These are phyloP conservation scores for Nicotiana paniculata DNA, from an alignment of 257 asterid species.

Conservation along the genomic window DNA sequence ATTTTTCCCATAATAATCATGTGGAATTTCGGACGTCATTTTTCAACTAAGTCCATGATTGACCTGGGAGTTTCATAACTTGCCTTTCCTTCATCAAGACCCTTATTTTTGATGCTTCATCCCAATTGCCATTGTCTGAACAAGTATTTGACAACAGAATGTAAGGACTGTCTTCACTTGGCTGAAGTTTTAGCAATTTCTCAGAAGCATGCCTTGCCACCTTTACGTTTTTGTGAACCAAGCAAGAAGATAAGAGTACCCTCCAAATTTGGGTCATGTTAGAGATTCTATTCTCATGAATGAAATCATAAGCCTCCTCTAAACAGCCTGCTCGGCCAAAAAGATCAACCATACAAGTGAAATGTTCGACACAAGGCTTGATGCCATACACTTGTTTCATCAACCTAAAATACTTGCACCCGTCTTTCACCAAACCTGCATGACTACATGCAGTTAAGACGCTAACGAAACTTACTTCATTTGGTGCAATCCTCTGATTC, in stretches of 20 bases:
- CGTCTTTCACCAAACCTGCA: slow-evolving; percentile 65
- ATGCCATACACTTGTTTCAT: slow-evolving; percentile 46
- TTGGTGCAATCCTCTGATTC: slow-evolving; percentile 45
- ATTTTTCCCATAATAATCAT: background rate
- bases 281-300: slow-evolving; percentile 37
- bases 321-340: slow-evolving; percentile 62
- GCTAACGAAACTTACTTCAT: slow-evolving; percentile 55
- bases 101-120: slow-evolving; percentile 52
- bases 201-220: slow-evolving; percentile 49
- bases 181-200: slow-evolving; percentile 47
- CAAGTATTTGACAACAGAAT: slow-evolving; percentile 49
- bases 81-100: slow-evolving; percentile 41
- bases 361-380: slow-evolving; percentile 45
- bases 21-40: background rate
- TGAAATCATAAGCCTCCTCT: slow-evolving; percentile 47
- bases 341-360: slow-evolving; percentile 68
- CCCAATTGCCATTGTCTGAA: slow-evolving; percentile 48
- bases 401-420: slow-evolving; percentile 59
- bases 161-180: slow-evolving; percentile 37
- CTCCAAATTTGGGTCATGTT: slow-evolving; percentile 51
- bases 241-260: slow-evolving; percentile 49
- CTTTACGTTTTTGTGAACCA: slow-evolving; percentile 59
- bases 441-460: slow-evolving; percentile 68
- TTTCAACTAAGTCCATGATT: slow-evolving; percentile 51
- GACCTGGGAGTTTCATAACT: slow-evolving; percentile 46